Percentiles rank a stretch among this genome's conserved stretches.
phyloP scores from a whole-genome alignment of 805 yeast species.

The Jamesozyma jinghongensis region DNA sequence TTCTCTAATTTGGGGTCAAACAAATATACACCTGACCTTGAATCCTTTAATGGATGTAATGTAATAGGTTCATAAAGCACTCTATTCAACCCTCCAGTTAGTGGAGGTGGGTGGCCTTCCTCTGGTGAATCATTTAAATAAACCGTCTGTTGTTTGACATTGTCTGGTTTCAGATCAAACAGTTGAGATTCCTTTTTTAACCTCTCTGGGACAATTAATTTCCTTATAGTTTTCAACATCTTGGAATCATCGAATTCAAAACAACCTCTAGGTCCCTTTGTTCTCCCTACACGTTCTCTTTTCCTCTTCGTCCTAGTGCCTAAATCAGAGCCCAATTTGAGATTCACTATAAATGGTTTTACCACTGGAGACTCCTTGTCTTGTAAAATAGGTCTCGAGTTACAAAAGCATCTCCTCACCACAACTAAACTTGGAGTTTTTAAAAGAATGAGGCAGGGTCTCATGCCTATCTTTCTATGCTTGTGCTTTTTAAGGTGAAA shows the following conservation, averaged over 20 bases:
- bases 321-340: no score
- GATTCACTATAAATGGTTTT: no score
- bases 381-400: no score
- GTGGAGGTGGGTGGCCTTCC: conserved; percentile 34
- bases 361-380: no score
- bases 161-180: conserved; percentile 5
- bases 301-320: neutral
- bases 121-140: conserved; percentile 4
- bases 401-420: no score
- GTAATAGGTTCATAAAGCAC: conserved; percentile 69
- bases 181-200: neutral
- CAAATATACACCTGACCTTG: conserved; percentile 64
- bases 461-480: no score
- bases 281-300: no score
- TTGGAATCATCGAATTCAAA: neutral
- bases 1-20: conserved; percentile 51
- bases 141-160: conserved; percentile 10
- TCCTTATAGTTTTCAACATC: neutral
- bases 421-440: no score
- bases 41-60: conserved; percentile 68
- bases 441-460: no score
- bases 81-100: conserved; percentile 59
- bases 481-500: no score
- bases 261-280: no score
- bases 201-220: neutral